phyloP scores from a whole-genome alignment of 768 basidiomycete species.

The Psilocybe cyanescens region DNA sequence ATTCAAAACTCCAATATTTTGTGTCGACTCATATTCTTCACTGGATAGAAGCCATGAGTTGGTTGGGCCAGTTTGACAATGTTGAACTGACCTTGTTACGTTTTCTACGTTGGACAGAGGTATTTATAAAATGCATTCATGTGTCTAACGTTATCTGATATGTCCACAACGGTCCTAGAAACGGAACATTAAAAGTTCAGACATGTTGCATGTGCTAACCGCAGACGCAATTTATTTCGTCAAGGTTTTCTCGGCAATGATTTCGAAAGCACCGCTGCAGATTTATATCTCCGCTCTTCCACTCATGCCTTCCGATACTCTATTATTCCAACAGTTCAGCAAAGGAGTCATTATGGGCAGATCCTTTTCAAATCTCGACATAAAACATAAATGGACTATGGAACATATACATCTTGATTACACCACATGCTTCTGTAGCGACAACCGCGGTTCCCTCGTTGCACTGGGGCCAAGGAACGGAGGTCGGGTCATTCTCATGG shows the following conservation, averaged over 20 bases:
- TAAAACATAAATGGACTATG: neutral
- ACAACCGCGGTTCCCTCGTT: too few species aligned
- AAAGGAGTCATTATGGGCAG: neutral
- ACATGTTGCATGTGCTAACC: neutral
- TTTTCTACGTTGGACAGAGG: neutral
- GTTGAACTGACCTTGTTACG: neutral
- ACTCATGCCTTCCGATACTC: neutral
- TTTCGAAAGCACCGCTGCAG: neutral
- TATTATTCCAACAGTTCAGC: neutral
- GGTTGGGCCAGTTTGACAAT: neutral
- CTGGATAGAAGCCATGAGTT: neutral
- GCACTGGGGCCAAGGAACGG: too few species aligned
- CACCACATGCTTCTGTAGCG: too few species aligned
- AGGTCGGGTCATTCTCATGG: too few species aligned
- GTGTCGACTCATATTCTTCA: neutral
- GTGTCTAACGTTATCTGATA: too few species aligned
- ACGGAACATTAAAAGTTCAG: neutral
- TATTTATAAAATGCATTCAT: neutral
- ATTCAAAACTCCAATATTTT: neutral
- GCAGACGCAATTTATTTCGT: neutral
- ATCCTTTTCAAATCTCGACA: neutral
- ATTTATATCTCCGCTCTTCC: neutral
- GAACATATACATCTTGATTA: neutral
- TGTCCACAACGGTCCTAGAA: neutral
- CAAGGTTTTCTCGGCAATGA: neutral